Base-by-base conservation (phyloP, 495 filamentous ascomycete species). In the Cercophora scortea region DNA sequence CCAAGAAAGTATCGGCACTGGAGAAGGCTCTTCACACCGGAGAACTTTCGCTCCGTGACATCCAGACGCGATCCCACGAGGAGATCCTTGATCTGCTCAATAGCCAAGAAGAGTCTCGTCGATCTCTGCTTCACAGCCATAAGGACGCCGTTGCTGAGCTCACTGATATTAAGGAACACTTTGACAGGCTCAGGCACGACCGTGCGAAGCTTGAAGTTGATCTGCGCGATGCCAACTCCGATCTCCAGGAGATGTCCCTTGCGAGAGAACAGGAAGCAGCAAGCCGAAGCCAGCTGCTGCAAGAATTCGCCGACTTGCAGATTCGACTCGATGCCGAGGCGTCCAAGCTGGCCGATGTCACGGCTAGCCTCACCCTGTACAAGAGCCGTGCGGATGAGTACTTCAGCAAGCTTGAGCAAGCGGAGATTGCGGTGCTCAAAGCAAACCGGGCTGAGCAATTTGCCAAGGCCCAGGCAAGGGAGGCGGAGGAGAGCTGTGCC, bases 371-470 rank as follows among this genome's bases (percentile, higher is more conserved):
- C 12, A 85, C 79, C 53, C 71, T 96, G 25, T 98, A 97, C 78
- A 97, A 95, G 79, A 82, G 81, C 42, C 85, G 93, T 32, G 87
- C 92, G 1, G 90, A 97, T 63, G 93, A 98, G 64, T 98, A 98
- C 61, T 98, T 96, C 72, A 89, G 80, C 75, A 96, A 95, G 70
- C 85, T 98, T 15, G 93, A 98, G 64, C 91, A 96, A 64, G 93
- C 93, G 13, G 93, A 98, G 64, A 92, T 97, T 56, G 84, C 90
- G 8, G 89, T 97, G 17, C 79, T 98, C 53, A 96, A 96, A 68
- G 92, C 93, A 42, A 83, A 80, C 46, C 79, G 92, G 8, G 91
- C 94, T 0, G 93, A 97, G 68, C 88, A 95, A 61, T 95, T 96
- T 63, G 91, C 93, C 42, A 94, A 89, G 67, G 72, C 86, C 16